These are phyloP conservation scores for Saccharomyces paradoxus DNA, from an alignment of 805 yeast species.

Conservation along the genomic window DNA sequence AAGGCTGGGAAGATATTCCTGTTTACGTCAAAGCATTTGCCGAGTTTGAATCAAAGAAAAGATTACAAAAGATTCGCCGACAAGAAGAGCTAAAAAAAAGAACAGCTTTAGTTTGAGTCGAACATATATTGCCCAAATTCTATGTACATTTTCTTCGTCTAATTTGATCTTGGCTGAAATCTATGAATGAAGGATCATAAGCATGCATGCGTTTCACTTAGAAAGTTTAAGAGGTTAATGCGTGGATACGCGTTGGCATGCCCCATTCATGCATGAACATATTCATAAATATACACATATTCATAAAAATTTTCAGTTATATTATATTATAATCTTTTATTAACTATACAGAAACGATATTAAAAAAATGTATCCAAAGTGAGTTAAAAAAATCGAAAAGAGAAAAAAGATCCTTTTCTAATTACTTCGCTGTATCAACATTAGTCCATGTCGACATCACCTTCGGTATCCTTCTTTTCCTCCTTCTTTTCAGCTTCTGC, in stretches of 20 bases:
- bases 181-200: background rate
- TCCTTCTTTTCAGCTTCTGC: slow-evolving; percentile 34
- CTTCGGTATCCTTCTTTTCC: slow-evolving; percentile 31
- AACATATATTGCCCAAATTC: background rate
- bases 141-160: background rate
- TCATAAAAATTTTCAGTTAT: background rate
- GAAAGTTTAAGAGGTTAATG: background rate
- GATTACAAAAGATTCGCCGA: slow-evolving; percentile 27
- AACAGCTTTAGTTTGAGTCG: slow-evolving; percentile 1
- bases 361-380: slow-evolving; percentile 2
- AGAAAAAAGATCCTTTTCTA: background rate
- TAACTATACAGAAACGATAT: slow-evolving; percentile 6
- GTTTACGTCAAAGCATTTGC: slow-evolving; percentile 74
- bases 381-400: background rate
- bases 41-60: slow-evolving; percentile 64
- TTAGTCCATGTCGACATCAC: slow-evolving; percentile 34
- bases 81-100: slow-evolving; percentile 6
- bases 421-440: background rate
- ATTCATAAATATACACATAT: background rate
- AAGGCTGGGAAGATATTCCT: slow-evolving; percentile 56
- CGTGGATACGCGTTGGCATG: too few relatives aligned
- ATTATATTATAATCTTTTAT: slow-evolving; percentile 4
- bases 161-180: background rate
- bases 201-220: background rate
- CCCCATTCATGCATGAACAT: background rate